Base-by-base conservation (phyloP, 2,329 filamentous ascomycete genomes). In the Alternaria angustiovoidea region DNA sequence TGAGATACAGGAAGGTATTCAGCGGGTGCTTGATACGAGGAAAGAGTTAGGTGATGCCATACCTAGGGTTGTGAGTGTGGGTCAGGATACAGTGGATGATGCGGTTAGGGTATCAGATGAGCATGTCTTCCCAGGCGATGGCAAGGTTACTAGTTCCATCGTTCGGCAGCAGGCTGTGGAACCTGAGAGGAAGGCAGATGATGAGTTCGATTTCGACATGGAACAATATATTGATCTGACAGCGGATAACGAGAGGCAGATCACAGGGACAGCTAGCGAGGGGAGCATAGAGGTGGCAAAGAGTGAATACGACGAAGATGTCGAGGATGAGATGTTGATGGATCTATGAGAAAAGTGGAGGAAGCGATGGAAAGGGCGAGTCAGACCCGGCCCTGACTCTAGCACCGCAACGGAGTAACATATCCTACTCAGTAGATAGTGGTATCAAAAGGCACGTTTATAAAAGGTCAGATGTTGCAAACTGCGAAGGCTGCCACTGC, bases 321-420 rank as follows among this genome's bases (percentile, higher is more conserved):
- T 67, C 3, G 69, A 69, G 3, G 71, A 74, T 32, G 71, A 72
- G 3, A 74, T 73, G 71, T 53, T 74, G 58, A 62, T 73, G 68
- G 70, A 70, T 42, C 9, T 68, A 16, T 71, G 28, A 61, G 39
- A 24, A 1, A 20, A 18, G 28, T 34, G 42, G 38, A 24, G 16
- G 20, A 30, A n/a, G 20, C 5, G 14, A 44, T 34, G 7, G 26
- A 22, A 48, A 2, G 18, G 12, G 18, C 11, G 12, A 20, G 30
- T 5, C 18, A 16, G 18, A 22, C 18, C 34, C 18, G 44, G 11
- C 18, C 18, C 18, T 9, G 32, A 20, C n/a, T 34, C 18, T 22
- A 47, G 44, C 44, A 8, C 18, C 11, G n/a, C 5, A 5, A 16
- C 18, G 5, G 22, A 14, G n/a, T 22, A 47, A 16, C 28, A n/a